A percentile compares a stretch with the other conserved stretches of the same genome.
phyloP scores from a whole-genome alignment of 257 asterid genomes.

The Rauvolfia tetraphylla region DNA sequence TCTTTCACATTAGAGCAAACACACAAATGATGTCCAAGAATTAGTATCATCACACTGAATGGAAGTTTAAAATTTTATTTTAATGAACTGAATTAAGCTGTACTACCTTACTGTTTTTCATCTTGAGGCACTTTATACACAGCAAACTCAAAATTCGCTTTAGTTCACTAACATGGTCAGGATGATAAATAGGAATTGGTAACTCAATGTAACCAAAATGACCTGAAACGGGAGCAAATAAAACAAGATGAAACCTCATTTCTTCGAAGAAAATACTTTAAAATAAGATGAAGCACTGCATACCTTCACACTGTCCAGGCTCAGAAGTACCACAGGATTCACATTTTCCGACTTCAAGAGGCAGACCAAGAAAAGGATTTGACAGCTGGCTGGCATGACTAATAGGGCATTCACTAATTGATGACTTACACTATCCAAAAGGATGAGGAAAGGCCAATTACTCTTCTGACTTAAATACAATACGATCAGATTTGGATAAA shows the following conservation, averaged over 20 bases:
- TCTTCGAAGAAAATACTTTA: neutral
- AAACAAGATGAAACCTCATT: neutral
- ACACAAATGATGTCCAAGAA: neutral
- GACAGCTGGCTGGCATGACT: constrained; percentile 86
- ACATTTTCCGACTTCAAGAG: constrained; percentile 88
- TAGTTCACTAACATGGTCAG: constrained; percentile 83
- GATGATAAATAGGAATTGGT: constrained; percentile 88
- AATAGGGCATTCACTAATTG: constrained; percentile 78
- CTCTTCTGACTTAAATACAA: constrained; percentile 1
- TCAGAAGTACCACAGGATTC: constrained; percentile 94
- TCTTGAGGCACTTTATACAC: constrained; percentile 81
- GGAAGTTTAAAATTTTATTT: neutral
- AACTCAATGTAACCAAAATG: constrained; percentile 93
- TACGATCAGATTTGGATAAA: neutral
- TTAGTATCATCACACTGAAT: neutral
- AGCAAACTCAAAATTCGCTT: constrained; percentile 65
- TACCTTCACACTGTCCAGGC: constrained; percentile 98
- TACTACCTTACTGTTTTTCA: constrained; percentile 71
- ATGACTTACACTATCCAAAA: constrained; percentile 66
- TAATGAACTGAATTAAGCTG: constrained; percentile 3
- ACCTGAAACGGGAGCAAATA: constrained; percentile 50
- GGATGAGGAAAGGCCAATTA: constrained; percentile 10
- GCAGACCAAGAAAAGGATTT: constrained; percentile 94
- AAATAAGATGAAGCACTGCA: neutral
- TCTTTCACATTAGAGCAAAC: neutral